A percentile compares a stretch with the other conserved stretches of the same genome.
Conservation (phyloP, 148 eudicot species). For the Spergularia marina region DNA sequence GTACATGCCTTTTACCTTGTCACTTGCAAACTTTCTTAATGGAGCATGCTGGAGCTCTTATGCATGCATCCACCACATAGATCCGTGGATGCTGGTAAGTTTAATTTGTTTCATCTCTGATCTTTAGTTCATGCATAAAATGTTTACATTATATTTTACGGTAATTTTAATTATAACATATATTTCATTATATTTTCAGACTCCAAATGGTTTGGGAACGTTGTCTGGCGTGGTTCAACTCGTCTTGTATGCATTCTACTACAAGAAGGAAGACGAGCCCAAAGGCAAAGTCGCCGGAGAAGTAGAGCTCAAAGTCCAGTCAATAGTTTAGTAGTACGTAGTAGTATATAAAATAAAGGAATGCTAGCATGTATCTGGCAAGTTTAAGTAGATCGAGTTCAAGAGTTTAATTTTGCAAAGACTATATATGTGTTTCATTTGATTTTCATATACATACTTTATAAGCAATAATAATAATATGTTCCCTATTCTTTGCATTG, state of each 20-base stretch:
- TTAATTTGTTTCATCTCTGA: not conserved
- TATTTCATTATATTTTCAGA: conserved; percentile 24
- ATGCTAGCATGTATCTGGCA: too few relatives aligned
- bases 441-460: too few relatives aligned
- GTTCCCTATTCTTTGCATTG: too few relatives aligned
- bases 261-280: conserved; percentile 37
- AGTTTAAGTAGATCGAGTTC: not conserved
- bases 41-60: conserved; percentile 58
- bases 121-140: too few relatives aligned
- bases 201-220: conserved; percentile 68
- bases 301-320: conserved; percentile 20
- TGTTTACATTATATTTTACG: too few relatives aligned
- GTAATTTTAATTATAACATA: not conserved
- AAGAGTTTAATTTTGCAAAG: not conserved
- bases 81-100: conserved; percentile 58
- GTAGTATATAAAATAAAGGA: too few relatives aligned
- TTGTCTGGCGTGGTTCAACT: conserved; percentile 50
- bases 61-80: conserved; percentile 46
- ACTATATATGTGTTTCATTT: not conserved
- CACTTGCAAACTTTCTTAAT: conserved; percentile 63
- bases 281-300: conserved; percentile 8
- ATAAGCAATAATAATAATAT: too few relatives aligned
- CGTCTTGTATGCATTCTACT: conserved; percentile 43
- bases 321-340: too few relatives aligned
- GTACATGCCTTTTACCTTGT: conserved; percentile 76